Percentiles rank a stretch among this genome's conserved stretches.
Evolutionary conservation across 345 rosid genomes (phyloP).

Genomic region (Eucalyptus curtisii): DNA sequence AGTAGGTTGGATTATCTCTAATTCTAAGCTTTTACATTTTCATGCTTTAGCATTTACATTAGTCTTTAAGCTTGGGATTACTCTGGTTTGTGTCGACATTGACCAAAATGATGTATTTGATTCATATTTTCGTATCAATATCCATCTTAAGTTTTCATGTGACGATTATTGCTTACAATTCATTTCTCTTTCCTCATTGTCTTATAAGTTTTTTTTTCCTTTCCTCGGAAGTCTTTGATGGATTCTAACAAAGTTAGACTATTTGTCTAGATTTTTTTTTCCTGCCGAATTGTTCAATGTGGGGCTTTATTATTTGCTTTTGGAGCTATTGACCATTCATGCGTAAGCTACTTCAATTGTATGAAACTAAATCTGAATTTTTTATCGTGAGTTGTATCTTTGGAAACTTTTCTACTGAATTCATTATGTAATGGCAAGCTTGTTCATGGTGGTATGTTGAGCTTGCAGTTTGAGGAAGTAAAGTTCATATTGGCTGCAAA

Average conservation of each 20-base stretch:
- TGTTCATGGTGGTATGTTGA: no score
- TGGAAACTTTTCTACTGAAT: accelerated
- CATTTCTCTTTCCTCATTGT: not conserved
- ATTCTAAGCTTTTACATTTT: not conserved
- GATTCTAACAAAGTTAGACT: accelerated
- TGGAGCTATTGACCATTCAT: no score
- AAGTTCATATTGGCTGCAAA: accelerated
- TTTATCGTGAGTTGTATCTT: no score
- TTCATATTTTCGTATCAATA: not conserved
- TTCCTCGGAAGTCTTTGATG: not conserved
- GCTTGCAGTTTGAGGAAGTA: no score
- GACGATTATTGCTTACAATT: not conserved
- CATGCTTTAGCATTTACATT: not conserved
- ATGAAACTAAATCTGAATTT: no score
- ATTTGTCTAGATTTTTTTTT: no score
- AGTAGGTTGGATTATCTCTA: not conserved
- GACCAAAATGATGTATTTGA: not conserved
- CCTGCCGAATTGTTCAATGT: accelerated
- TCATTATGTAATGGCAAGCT: no score
- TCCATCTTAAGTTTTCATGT: not conserved
- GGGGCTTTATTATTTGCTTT: no score
- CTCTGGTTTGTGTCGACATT: not conserved
- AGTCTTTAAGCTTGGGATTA: not conserved
- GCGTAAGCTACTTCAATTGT: accelerated
- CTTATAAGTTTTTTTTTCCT: not conserved